These are phyloP conservation scores for Hericium alpestre DNA, from an alignment of 768 basidiomycete species.

Conservation along the genomic window DNA sequence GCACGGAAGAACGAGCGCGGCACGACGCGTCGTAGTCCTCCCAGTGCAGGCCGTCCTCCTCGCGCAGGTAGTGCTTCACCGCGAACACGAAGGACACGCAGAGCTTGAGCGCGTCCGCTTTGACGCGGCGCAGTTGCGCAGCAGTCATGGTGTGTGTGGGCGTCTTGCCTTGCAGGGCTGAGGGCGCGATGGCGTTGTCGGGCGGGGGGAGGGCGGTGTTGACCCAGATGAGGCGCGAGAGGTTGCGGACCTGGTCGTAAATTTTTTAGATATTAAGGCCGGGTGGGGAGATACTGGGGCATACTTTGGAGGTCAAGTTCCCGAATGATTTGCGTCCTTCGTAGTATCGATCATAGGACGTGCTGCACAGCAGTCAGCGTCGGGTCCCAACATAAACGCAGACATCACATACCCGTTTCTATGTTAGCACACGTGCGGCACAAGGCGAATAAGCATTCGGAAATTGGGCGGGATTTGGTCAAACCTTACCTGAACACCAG, in stretches of 20 bases:
- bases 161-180: constrained; percentile 37
- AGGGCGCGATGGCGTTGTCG: constrained; percentile 23
- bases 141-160: constrained; percentile 34
- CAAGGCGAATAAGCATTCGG: background rate
- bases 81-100: constrained; percentile 63
- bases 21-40: constrained; percentile 55
- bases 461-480: background rate
- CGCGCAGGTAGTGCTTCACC: constrained; percentile 73
- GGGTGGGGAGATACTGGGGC: constrained; percentile 1
- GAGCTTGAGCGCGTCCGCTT: constrained; percentile 61
- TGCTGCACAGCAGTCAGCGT: constrained; percentile 29
- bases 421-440: background rate
- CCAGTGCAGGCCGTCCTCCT: constrained; percentile 65
- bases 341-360: constrained; percentile 80
- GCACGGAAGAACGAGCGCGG: constrained; percentile 47
- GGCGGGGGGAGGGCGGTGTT: constrained; percentile 57
- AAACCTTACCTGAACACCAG: constrained; percentile 70
- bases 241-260: constrained; percentile 67
- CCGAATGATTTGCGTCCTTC: constrained; percentile 85
- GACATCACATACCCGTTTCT: constrained; percentile 49
- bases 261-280: background rate
- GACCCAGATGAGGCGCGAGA: constrained; percentile 72
- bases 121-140: constrained; percentile 48
- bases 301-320: constrained; percentile 51
- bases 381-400: background rate